phyloP scores from a whole-genome alignment of 768 basidiomycete genomes.

The Trametes sanguinea region DNA sequence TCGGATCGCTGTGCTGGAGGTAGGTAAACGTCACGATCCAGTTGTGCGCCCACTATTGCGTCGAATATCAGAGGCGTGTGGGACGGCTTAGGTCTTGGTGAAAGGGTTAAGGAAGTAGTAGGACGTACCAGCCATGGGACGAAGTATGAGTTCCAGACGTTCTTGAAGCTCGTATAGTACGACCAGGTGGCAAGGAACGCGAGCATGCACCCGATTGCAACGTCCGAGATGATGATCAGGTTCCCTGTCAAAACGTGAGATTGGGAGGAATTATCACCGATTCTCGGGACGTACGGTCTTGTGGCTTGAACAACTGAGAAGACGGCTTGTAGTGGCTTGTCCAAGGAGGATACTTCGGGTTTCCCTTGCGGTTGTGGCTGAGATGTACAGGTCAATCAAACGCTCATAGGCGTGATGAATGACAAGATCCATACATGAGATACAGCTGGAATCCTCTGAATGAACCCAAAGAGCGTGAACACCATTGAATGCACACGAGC shows the following conservation, averaged over 20 bases:
- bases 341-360: slow-evolving; percentile 30
- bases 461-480: no score
- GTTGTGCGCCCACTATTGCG: slow-evolving; percentile 45
- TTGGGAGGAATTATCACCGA: background rate
- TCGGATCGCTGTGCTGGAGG: slow-evolving; percentile 32
- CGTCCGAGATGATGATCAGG: slow-evolving; percentile 45
- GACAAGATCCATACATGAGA: slow-evolving; percentile 18
- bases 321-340: slow-evolving; percentile 34
- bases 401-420: background rate
- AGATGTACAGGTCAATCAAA: background rate
- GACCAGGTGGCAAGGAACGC: slow-evolving; percentile 36
- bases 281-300: slow-evolving; percentile 39
- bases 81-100: background rate
- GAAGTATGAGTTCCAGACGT: slow-evolving; percentile 44
- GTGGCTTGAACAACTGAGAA: slow-evolving; percentile 47
- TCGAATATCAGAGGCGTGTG: background rate
- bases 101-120: background rate
- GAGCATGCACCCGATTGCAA: slow-evolving; percentile 44
- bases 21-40: slow-evolving; percentile 33
- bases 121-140: slow-evolving; percentile 50
- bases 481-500: background rate
- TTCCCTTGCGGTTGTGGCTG: slow-evolving; percentile 29
- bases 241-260: slow-evolving; percentile 8
- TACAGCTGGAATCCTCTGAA: slow-evolving; percentile 30
- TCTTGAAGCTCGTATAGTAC: slow-evolving; percentile 34